Percentiles rank a stretch among this genome's conserved stretches.
Conservation (phyloP, 495 filamentous ascomycete genomes). For the Xeromyces bisporus region DNA sequence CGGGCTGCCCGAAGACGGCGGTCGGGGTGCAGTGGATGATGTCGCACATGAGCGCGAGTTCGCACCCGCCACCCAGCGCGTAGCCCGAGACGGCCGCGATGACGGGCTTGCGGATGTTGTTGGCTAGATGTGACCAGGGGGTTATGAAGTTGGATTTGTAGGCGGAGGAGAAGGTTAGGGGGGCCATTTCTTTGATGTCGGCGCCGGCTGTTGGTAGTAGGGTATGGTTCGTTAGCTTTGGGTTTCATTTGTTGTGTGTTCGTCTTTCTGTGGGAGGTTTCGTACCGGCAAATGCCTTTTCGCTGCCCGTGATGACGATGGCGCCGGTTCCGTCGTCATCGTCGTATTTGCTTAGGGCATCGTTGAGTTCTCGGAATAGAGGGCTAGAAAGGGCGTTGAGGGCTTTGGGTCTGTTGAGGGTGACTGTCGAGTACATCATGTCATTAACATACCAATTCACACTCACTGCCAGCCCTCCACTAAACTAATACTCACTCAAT, state of each 20-base stretch:
- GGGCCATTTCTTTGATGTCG: constrained; percentile 97
- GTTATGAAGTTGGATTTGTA: constrained; percentile 86
- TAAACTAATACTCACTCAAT: constrained; percentile 66
- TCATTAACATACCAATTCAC: too few relatives aligned
- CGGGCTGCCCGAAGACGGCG: constrained; percentile 88
- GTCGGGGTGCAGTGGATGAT: constrained; percentile 72
- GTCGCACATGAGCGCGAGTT: constrained; percentile 95
- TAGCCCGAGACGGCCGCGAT: constrained; percentile 89
- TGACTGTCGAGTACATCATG: constrained; percentile 56
- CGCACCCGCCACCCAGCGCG: constrained; percentile 87
- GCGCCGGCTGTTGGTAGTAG: constrained; percentile 48
- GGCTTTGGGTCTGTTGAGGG: constrained; percentile 87
- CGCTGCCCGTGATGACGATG: constrained; percentile 74
- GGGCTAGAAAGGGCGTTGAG: constrained; percentile 83
- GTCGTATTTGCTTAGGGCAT: constrained; percentile 58
- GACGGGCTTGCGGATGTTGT: constrained; percentile 71
- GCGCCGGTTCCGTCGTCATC: constrained; percentile 48
- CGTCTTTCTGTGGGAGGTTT: not conserved
- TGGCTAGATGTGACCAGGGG: constrained; percentile 72
- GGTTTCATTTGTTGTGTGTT: not conserved
- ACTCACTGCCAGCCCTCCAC: too few relatives aligned
- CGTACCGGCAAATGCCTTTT: constrained; percentile 67
- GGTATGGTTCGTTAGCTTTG: not conserved
- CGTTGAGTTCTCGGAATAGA: constrained; percentile 77
- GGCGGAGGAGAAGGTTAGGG: constrained; percentile 68